Evolutionary conservation across 2,329 filamentous ascomycete species (phyloP), one percentile per base, ranked within the genome.

Genomic region (Aspergillus clavatus): DNA sequence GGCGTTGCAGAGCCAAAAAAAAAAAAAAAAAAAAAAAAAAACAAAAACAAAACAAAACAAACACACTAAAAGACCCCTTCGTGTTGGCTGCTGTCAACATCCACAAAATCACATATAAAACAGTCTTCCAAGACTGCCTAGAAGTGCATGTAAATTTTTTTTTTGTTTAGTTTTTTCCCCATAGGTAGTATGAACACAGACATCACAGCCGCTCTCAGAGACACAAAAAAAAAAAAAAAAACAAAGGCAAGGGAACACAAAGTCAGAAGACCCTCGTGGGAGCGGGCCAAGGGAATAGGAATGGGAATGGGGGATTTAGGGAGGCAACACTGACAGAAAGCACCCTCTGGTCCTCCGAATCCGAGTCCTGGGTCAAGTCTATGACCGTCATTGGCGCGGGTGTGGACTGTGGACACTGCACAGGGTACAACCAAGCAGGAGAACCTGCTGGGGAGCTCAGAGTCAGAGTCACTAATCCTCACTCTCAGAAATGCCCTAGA

Each of bases 361-460:
- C 56, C 3, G 55, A 61, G 33, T 62, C 57, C 23, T 40, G 28
- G 0, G 58, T 62, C 11, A 62, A 38, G 38, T 62, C 59, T 14
- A 61, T 58, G 5, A 60, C 47, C 56, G 57, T 61, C 4, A 21
- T 44, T 24, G 21, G 22, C 14, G 28, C 27, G 21, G 21, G 5
- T 11, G 8, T 10, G 14, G 37, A n/a, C 11, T 14, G 21, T 21
- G 14, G 21, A 8, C 16, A 38, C 28, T 31, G 28, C 28, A 31
- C 14, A 7, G 28, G 28, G 5, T 8, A 31, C 14, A 6, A 10
- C n/a, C n/a, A 31, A 8, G 12, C n/a, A n/a, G n/a, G n/a, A n/a
- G n/a, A n/a, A n/a, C n/a, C n/a, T n/a, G n/a, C n/a, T n/a, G n/a
- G n/a, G n/a, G n/a, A n/a, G n/a, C n/a, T n/a, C n/a, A n/a, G n/a